Conservation (phyloP, 306 rosid genomes). For the Aeschynomene evenia region DNA sequence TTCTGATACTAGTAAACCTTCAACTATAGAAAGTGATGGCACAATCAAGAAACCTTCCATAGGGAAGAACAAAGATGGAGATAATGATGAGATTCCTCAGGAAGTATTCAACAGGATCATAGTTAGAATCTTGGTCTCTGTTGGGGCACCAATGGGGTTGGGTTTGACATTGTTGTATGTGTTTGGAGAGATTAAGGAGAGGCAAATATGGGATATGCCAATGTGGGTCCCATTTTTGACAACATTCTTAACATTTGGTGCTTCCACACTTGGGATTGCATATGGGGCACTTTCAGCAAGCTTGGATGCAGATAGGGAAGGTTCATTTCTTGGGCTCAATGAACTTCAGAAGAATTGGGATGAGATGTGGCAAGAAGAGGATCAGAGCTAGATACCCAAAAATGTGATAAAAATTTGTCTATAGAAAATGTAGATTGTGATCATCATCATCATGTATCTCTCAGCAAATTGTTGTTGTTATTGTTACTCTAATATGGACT, state of each 20-base stretch:
- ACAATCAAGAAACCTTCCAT: conserved; percentile 25
- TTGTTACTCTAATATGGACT: too few relatives aligned
- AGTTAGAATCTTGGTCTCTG: conserved; percentile 56
- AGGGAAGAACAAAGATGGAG: conserved; percentile 11
- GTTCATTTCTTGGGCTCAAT: conserved; percentile 69
- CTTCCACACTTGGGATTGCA: conserved; percentile 69
- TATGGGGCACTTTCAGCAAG: conserved; percentile 78
- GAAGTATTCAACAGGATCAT: conserved; percentile 58
- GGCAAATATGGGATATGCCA: conserved; percentile 54
- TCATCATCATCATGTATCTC: background rate
- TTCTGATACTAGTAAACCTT: conserved; percentile 31
- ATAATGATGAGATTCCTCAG: conserved; percentile 57
- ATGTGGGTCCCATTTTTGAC: conserved; percentile 71
- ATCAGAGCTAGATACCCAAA: conserved; percentile 13
- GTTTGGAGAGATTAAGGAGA: conserved; percentile 53
- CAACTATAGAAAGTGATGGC: conserved; percentile 3
- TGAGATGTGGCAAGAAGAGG: conserved; percentile 88
- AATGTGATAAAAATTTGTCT: background rate
- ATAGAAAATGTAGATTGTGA: background rate
- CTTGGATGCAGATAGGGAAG: conserved; percentile 68
- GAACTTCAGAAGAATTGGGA: conserved; percentile 68
- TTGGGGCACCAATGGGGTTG: conserved; percentile 63
- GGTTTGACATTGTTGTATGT: conserved; percentile 58
- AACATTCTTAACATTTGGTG: conserved; percentile 56
- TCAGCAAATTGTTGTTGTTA: too few relatives aligned